phyloP scores from a whole-genome alignment of 1,284 basidiomycete species.

The Ustilago trichophora region DNA sequence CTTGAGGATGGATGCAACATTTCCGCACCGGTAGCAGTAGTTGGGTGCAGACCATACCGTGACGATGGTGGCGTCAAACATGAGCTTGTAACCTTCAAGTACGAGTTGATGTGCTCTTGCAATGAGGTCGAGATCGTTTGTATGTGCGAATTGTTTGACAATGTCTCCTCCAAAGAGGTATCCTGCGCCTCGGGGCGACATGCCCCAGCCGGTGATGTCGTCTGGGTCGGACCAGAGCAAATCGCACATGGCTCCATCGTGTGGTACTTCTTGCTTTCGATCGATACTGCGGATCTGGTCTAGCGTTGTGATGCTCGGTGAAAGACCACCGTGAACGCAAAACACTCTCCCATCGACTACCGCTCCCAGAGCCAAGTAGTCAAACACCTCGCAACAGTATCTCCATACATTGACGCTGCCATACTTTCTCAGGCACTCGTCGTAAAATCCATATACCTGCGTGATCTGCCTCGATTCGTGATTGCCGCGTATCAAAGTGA shows the following conservation, averaged over 20 bases:
- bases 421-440: constrained; percentile 97
- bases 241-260: constrained; percentile 99
- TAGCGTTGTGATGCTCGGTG: constrained; percentile 67
- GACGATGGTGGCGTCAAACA: constrained; percentile 95
- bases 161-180: constrained; percentile 94
- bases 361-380: constrained; percentile 91
- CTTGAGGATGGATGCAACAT: constrained; percentile 62
- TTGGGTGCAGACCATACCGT: constrained; percentile 99
- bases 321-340: constrained; percentile 91
- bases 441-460: constrained; percentile 99
- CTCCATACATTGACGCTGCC: constrained; percentile 95
- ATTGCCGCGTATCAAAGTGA: constrained; percentile 96
- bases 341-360: constrained; percentile 94
- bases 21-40: constrained; percentile 80
- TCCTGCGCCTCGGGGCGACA: constrained; percentile 95
- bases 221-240: constrained; percentile 98
- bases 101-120: constrained; percentile 97
- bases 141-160: constrained; percentile 86
- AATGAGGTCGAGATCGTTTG: constrained; percentile 92
- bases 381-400: constrained; percentile 98
- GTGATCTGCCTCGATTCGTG: constrained; percentile 96
- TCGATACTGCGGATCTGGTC: constrained; percentile 87
- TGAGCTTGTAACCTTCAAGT: constrained; percentile 95
- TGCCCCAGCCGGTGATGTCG: constrained; percentile 73
- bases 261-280: constrained; percentile 97